Evolutionary conservation across 2,329 filamentous ascomycete species (phyloP).

Genomic region (Talaromyces sp.): DNA sequence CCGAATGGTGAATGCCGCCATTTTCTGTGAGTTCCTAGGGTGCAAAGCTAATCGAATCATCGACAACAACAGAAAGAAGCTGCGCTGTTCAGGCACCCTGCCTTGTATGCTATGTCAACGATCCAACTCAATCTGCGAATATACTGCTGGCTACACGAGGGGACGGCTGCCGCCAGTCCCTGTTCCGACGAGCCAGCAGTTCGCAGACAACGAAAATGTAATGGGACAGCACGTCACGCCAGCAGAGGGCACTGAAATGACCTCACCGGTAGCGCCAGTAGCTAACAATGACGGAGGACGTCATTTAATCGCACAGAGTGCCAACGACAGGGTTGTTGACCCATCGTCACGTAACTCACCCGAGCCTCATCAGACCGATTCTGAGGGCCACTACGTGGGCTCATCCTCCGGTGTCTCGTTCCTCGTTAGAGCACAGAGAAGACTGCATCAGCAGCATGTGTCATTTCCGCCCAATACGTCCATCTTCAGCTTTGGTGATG

Average conservation of each 20-base stretch:
- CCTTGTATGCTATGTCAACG: not conserved
- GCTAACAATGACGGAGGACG: not conserved
- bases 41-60: not conserved
- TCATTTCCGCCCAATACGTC: not conserved
- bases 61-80: not conserved
- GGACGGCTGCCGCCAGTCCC: slow-evolving; percentile 41
- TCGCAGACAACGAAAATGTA: not conserved
- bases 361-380: not conserved
- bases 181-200: slow-evolving; percentile 21
- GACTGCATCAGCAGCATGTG: not conserved
- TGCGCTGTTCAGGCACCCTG: not conserved
- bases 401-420: not conserved
- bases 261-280: not conserved
- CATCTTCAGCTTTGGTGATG: not conserved
- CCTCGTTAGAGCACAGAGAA: not conserved
- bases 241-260: not conserved
- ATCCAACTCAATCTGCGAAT: slow-evolving; percentile 37
- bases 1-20: not conserved
- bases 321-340: not conserved
- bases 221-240: not conserved
- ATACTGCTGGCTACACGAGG: slow-evolving; percentile 49
- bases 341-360: not conserved
- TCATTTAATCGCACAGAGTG: not conserved
- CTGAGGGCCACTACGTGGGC: not conserved
- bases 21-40: not conserved